A percentile compares a stretch with the other conserved stretches of the same genome.
These are phyloP conservation scores for Trypethelium eluteriae DNA, from an alignment of 495 filamentous ascomycete species.

Conservation along the genomic window DNA sequence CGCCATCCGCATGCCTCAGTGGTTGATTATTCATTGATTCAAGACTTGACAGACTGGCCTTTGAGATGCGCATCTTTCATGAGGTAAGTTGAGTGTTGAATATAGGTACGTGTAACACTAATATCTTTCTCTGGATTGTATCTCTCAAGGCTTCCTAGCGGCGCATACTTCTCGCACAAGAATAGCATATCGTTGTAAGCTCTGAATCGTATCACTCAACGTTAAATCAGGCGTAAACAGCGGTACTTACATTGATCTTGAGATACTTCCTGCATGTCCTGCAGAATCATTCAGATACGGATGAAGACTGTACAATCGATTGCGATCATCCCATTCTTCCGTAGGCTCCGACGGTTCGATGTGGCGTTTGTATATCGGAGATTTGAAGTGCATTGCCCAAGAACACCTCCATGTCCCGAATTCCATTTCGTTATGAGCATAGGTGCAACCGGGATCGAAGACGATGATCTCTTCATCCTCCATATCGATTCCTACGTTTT, in stretches of 20 bases:
- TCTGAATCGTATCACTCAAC: constrained; percentile 17
- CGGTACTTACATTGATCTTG: constrained; percentile 32
- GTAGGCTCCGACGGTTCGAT: constrained; percentile 14
- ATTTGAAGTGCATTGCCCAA: not conserved
- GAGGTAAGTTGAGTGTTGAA: not conserved
- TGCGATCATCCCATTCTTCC: constrained; percentile 18
- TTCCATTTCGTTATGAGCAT: constrained; percentile 22
- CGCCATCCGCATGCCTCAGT: no score
- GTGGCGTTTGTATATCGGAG: constrained; percentile 9
- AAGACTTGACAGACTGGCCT: not conserved
- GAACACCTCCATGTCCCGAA: constrained; percentile 16
- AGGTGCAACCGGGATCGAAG: constrained; percentile 16
- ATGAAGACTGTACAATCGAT: constrained; percentile 25
- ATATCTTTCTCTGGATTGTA: constrained; percentile 30
- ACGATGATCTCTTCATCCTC: constrained; percentile 11
- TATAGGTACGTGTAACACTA: not conserved
- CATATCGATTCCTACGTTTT: constrained; percentile 13
- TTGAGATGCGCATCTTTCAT: not conserved
- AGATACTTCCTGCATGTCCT: constrained; percentile 31
- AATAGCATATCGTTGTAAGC: constrained; percentile 38
- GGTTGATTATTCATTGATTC: not conserved
- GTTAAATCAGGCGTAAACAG: not conserved
- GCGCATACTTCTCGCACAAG: constrained; percentile 36
- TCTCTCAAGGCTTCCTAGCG: constrained; percentile 27
- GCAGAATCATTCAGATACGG: constrained; percentile 33